Base-by-base conservation (phyloP, 192 early-diverging fungal species). In the Rhizophagus prolifer region DNA sequence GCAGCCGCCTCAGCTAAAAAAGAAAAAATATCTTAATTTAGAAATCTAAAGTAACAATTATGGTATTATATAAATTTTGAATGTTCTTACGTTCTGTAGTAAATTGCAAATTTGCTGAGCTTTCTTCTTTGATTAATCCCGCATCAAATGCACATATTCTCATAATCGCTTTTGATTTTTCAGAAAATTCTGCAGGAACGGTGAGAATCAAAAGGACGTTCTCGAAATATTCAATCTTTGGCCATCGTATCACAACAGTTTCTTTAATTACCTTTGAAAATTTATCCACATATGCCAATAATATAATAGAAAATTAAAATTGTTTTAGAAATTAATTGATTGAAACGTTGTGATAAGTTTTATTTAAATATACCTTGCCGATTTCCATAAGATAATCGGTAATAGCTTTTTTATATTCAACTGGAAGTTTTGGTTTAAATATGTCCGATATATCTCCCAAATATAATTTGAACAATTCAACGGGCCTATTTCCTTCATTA, bases 121-220 rank as follows among this genome's bases (percentile, higher is more conserved):
- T 4, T 71, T 58, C 25, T 26, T 80, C 64, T 64, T 82, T 71
- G 25, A 86, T 86, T 19, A 88, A 72, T 25, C 83, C 85, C 19
- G 87, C 87, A 31, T 84, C 74, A 54, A 83, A 80, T n/a, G 85
- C 87, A 23, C 85, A 83, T 50, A 84, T 80, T 34, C 87, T 74
- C 87, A 88, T 88, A n/a, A 82, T 81, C 5, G 79, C 82, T 78
- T 86, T 88, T 23, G 87, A 84, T 9, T 58, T 10, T 12, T 70
- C 34, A 54, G 38, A 36, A 30, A 28, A 70, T 70, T 70, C 69
- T 2, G 41, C 69, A 50, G 69, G 69, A 70, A 73, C 58, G 5
- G 58, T 61, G 7, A 73, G 6, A 26, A 73, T 19, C 8, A 60
- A 9, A 34, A 23, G 59, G n/a, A 73, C 72, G 14, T 73, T 7